These are phyloP conservation scores for Butyriboletus loyo DNA, from an alignment of 768 basidiomycete species.

Conservation along the genomic window DNA sequence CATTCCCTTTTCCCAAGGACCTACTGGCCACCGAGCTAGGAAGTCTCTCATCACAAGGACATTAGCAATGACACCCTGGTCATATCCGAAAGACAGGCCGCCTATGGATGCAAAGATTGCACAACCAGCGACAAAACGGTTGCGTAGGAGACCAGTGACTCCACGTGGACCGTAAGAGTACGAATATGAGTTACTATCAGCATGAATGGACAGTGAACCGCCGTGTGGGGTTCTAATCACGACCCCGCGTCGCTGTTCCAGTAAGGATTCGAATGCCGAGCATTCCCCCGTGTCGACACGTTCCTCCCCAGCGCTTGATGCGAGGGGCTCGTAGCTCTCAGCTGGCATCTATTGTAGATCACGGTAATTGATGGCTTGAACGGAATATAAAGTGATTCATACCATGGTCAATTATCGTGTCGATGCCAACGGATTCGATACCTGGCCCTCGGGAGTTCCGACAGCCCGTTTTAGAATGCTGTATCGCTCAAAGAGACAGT, in stretches of 20 bases:
- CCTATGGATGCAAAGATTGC: slow-evolving; percentile 76
- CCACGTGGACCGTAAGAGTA: slow-evolving; percentile 77
- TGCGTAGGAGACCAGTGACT: slow-evolving; percentile 57
- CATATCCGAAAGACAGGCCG: slow-evolving; percentile 77
- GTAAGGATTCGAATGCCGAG: slow-evolving; percentile 13
- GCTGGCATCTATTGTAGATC: slow-evolving; percentile 1
- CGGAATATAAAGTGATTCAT: not conserved
- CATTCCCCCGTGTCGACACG: slow-evolving; percentile 8
- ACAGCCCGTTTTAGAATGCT: not conserved
- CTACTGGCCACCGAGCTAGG: slow-evolving; percentile 60
- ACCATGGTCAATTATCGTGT: slow-evolving; percentile 11
- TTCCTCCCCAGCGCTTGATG: slow-evolving; percentile 11
- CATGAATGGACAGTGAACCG: slow-evolving; percentile 24
- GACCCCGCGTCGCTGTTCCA: slow-evolving; percentile 16
- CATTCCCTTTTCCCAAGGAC: slow-evolving; percentile 68
- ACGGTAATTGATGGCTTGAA: not conserved
- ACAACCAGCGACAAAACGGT: slow-evolving; percentile 63
- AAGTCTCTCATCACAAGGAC: slow-evolving; percentile 83
- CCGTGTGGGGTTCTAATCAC: slow-evolving; percentile 25
- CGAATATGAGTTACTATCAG: slow-evolving; percentile 41
- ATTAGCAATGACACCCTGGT: slow-evolving; percentile 85
- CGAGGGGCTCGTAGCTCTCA: slow-evolving; percentile 16
- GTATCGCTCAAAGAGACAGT: not conserved
- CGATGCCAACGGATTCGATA: not conserved
- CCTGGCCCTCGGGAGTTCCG: too few relatives aligned